Evolutionary conservation across 176 grass and related monocot genomes (phyloP).

Genomic region (Musa itinerans): DNA sequence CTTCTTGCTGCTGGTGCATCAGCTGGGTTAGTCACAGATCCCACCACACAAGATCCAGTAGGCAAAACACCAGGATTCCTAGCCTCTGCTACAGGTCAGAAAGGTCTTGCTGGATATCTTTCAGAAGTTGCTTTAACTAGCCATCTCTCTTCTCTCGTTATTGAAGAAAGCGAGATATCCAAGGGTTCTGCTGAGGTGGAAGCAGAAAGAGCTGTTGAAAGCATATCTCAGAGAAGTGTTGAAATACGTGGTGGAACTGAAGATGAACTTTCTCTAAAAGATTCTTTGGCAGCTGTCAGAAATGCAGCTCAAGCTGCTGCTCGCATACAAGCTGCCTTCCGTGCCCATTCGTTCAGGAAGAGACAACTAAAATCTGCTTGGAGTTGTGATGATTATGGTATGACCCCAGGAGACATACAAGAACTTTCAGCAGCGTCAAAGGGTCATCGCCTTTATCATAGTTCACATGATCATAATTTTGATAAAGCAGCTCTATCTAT

Average conservation of each 20-base stretch:
- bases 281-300: slow-evolving; percentile 96
- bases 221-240: slow-evolving; percentile 51
- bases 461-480: slow-evolving; percentile 40
- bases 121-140: slow-evolving; percentile 77
- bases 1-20: slow-evolving; percentile 81
- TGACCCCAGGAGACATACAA: slow-evolving; percentile 87
- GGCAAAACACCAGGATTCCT: slow-evolving; percentile 93
- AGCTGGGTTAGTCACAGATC: slow-evolving; percentile 72
- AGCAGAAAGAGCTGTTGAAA: slow-evolving; percentile 54
- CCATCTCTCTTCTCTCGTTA: slow-evolving; percentile 68
- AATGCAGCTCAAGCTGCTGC: slow-evolving; percentile 85
- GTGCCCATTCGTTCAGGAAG: slow-evolving; percentile 83
- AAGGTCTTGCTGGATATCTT: slow-evolving; percentile 79
- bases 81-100: slow-evolving; percentile 66
- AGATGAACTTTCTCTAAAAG: slow-evolving; percentile 83
- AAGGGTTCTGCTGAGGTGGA: slow-evolving; percentile 55
- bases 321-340: slow-evolving; percentile 92
- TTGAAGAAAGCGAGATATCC: slow-evolving; percentile 54
- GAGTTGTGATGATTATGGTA: slow-evolving; percentile 66
- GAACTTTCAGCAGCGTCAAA: slow-evolving; percentile 65
- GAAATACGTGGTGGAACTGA: slow-evolving; percentile 47
- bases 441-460: slow-evolving; percentile 32
- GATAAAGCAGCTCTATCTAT: slow-evolving; percentile 95
- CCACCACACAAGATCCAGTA: slow-evolving; percentile 79
- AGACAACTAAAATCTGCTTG: slow-evolving; percentile 45